phyloP scores from a whole-genome alignment of 257 asterid genomes.

The Plantago major region DNA sequence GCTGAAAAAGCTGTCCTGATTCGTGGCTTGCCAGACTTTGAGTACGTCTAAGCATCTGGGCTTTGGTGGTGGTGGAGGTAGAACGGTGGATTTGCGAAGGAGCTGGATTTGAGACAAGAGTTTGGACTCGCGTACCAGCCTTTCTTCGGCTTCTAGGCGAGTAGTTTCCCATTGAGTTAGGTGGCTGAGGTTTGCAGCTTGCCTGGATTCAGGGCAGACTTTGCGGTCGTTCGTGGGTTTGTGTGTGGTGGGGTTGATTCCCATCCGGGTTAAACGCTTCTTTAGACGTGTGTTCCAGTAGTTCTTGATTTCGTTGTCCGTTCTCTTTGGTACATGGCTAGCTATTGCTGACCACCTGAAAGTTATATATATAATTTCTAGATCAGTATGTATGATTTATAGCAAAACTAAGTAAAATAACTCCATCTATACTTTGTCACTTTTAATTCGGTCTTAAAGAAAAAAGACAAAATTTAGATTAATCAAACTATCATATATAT shows the following conservation, averaged over 20 bases:
- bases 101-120: background rate
- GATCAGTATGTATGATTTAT: no score
- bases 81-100: background rate
- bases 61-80: constrained; percentile 2
- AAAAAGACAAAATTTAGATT: no score
- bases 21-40: constrained; percentile 37
- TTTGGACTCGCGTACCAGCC: constrained; percentile 1
- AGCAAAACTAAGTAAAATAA: constrained; percentile 1
- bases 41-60: constrained; percentile 20
- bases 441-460: no score
- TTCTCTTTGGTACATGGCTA: constrained; percentile 3
- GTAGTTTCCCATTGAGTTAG: constrained; percentile 6
- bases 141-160: constrained; percentile 5
- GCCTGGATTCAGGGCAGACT: background rate
- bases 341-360: constrained; percentile 12
- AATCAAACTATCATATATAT: no score
- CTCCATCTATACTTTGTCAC: background rate
- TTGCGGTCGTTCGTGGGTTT: background rate
- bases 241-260: constrained; percentile 8
- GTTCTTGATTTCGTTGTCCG: constrained; percentile 9
- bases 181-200: constrained; percentile 9
- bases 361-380: background rate
- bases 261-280: constrained; percentile 7
- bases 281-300: constrained; percentile 5
- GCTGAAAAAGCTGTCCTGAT: constrained; percentile 20